Conservation (phyloP, 2,329 filamentous ascomycete genomes). For the Diaporthe caulivora region DNA sequence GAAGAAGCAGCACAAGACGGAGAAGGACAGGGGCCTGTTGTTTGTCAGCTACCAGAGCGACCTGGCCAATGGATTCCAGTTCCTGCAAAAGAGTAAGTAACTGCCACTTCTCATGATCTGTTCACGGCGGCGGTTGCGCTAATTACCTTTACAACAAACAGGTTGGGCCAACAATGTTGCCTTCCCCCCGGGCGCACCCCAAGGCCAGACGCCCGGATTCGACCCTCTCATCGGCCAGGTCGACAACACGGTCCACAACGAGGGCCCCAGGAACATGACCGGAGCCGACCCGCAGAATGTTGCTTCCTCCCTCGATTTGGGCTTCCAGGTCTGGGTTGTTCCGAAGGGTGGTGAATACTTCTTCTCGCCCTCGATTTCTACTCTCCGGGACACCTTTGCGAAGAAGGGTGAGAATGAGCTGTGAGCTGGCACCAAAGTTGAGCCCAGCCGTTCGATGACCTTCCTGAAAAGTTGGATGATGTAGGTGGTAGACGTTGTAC, state of each 20-base stretch:
- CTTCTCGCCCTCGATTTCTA: constrained; percentile 56
- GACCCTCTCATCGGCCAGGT: constrained; percentile 53
- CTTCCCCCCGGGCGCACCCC: constrained; percentile 43
- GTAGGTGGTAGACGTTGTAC: not conserved
- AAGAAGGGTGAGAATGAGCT: constrained; percentile 11
- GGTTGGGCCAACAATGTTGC: constrained; percentile 11
- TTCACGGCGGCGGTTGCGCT: not conserved
- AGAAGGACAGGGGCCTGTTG: constrained; percentile 56
- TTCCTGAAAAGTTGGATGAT: no score
- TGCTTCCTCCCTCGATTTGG: constrained; percentile 40
- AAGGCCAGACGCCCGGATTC: constrained; percentile 45
- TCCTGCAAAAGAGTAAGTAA: constrained; percentile 51
- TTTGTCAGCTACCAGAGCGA: constrained; percentile 60
- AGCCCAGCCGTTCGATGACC: not conserved
- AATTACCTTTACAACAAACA: constrained; percentile 4
- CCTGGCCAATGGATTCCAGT: constrained; percentile 55
- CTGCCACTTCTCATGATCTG: no score
- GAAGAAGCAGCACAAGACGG: constrained; percentile 44
- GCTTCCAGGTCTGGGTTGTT: constrained; percentile 53
- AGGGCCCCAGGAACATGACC: constrained; percentile 44
- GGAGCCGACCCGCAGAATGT: constrained; percentile 44
- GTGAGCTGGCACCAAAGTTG: not conserved
- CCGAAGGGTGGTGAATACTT: constrained; percentile 60
- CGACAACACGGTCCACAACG: constrained; percentile 40
- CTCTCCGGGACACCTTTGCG: constrained; percentile 43